These are phyloP conservation scores for Annona squamosa DNA, from an alignment of 164 flowering plant genomes.

Conservation along the genomic window DNA sequence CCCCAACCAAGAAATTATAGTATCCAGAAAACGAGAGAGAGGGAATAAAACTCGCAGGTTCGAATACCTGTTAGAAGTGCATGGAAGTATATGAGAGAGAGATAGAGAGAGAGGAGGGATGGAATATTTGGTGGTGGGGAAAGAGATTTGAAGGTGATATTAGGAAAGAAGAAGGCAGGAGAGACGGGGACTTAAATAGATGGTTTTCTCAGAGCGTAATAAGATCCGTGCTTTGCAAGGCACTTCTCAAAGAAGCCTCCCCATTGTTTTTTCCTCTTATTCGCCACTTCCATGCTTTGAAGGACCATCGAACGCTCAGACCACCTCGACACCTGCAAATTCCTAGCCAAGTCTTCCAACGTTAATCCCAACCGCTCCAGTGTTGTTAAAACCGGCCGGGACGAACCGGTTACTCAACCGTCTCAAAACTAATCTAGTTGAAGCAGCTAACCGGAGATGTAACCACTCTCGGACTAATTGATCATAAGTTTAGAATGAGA, in stretches of 20 bases:
- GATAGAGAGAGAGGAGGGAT: background rate
- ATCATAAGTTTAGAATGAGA: no score
- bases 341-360: background rate
- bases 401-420: no score
- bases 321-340: background rate
- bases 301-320: background rate
- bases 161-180: constrained; percentile 17
- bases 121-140: background rate
- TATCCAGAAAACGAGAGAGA: background rate
- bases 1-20: background rate
- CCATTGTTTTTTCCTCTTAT: background rate
- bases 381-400: background rate
- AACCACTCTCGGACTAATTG: no score
- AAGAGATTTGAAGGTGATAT: constrained; percentile 11
- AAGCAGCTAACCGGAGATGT: no score
- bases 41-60: background rate
- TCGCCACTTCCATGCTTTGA: no score
- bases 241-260: constrained; percentile 24
- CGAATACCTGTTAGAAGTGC: background rate
- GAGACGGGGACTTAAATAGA: constrained; percentile 14
- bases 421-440: no score
- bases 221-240: constrained; percentile 23
- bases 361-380: background rate
- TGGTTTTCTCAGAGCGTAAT: background rate
- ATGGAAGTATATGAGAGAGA: background rate